Base-by-base conservation (phyloP, 2,329 filamentous ascomycete genomes). In the Pseudogymnoascus sp. region DNA sequence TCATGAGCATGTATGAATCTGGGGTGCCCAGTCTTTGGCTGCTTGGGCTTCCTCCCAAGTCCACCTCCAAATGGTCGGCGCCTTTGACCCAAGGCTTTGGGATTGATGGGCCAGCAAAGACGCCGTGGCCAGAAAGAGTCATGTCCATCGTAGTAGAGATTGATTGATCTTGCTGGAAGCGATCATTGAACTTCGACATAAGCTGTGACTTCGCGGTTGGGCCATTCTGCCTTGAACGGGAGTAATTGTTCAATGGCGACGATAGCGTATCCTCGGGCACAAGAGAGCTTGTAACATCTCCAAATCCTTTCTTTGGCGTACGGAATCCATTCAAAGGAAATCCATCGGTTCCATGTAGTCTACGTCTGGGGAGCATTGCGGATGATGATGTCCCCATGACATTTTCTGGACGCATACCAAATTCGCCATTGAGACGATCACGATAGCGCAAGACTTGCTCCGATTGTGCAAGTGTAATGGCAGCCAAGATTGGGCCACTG, bases 1-100 rank as follows among this genome's bases (percentile, higher is more conserved):
- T 30, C 35, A 60, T 60, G 5, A 39, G 22, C 38, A 60, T 38
- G 58, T 25, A 60, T 11, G 58, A 60, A 60, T 60, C 58, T 7
- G 58, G 58, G 2, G 33, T 25, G 33, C 12, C 19, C 35, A 23
- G 8, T 39, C 35, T n/a, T 28, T 39, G 19, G 33, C 19, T 60
- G n/a, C 58, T 9, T 25, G 58, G 58, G n/a, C 22, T 36, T 30
- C 19, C 25, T 52, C 49, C 5, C n/a, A 55, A 19, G 9, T 33
- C 28, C 9, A 55, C 49, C 25, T 33, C 49, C 28, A 55, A 19
- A 19, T 55, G 49, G 6, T 55, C 14, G 5, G 12, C 58, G 3
- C 58, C 58, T 25, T 39, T 19, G 14, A 41, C n/a, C 58, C 58
- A 39, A 23, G 22, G 11, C 14, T n/a, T 60, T 25, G 38, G 23